These are phyloP conservation scores for Gaertneriomyces sp. DNA, from an alignment of 192 early-diverging fungal genomes.

Conservation along the genomic window DNA sequence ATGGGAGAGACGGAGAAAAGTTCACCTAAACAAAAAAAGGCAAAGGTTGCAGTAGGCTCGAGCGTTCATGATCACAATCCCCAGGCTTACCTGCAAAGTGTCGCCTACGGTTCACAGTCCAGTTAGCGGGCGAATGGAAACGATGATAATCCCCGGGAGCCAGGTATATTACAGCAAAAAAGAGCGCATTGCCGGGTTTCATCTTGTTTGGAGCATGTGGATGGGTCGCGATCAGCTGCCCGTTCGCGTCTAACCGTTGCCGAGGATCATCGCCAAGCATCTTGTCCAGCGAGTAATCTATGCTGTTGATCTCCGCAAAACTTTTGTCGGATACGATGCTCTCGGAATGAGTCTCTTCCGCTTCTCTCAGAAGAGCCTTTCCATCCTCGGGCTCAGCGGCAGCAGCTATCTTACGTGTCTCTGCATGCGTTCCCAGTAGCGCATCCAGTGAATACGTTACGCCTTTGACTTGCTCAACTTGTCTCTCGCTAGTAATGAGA, in stretches of 20 bases:
- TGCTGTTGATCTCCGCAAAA: conserved; percentile 85
- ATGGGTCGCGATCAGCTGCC: background rate
- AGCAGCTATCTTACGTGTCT: background rate
- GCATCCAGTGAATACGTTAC: conserved; percentile 85
- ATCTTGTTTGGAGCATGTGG: conserved; percentile 32
- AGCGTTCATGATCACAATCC: conserved; percentile 6
- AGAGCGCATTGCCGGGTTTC: conserved; percentile 70
- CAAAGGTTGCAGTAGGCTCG: background rate
- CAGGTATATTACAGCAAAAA: conserved; percentile 91
- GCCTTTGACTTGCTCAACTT: conserved; percentile 94
- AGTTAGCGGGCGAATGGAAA: conserved; percentile 96
- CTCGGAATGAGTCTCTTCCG: conserved; percentile 55
- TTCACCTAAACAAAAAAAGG: conserved; percentile 58
- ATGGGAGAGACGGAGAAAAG: conserved; percentile 93
- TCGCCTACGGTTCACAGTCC: conserved; percentile 80
- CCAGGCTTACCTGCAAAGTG: conserved; percentile 78
- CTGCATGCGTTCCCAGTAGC: conserved; percentile 62
- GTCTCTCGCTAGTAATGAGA: conserved; percentile 63
- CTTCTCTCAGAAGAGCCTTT: conserved; percentile 28
- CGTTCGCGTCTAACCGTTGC: background rate
- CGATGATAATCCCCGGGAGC: conserved; percentile 99
- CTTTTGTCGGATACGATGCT: conserved; percentile 71
- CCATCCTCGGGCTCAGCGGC: background rate
- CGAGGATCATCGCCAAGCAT: conserved; percentile 57
- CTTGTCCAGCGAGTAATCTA: conserved; percentile 73